Percentiles rank a stretch among this genome's conserved stretches.
Conservation (phyloP, 148 eudicot genomes). For the Rhododendron ovatum region DNA sequence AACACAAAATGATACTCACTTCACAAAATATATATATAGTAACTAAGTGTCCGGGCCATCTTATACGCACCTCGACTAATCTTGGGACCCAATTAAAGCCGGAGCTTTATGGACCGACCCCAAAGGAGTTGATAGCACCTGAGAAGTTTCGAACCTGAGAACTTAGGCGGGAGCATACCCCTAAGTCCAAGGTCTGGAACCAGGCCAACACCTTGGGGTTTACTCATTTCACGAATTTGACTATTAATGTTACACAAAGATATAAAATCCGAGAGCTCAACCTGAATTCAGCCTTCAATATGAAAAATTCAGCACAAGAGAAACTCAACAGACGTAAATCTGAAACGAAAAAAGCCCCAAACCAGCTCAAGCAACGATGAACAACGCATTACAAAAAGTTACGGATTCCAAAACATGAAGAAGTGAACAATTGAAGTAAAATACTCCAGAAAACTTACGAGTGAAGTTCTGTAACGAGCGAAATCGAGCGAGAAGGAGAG, state of each 20-base stretch:
- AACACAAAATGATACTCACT: background rate
- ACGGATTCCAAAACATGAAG: background rate
- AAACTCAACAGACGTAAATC: background rate
- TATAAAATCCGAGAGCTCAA: background rate
- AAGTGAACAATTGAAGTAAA: background rate
- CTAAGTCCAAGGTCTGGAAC: too few relatives aligned
- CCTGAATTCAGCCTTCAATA: background rate
- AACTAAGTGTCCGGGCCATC: too few relatives aligned
- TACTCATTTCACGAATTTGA: background rate
- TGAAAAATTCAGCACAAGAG: background rate
- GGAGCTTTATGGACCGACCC: too few relatives aligned
- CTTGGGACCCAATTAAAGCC: too few relatives aligned
- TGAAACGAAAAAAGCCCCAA: constrained; percentile 1
- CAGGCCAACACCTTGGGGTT: too few relatives aligned
- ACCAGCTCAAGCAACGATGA: background rate
- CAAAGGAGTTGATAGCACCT: too few relatives aligned
- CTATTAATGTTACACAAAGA: background rate
- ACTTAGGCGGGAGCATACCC: too few relatives aligned
- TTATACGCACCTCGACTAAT: too few relatives aligned
- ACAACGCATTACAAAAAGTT: background rate
- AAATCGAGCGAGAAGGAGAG: background rate
- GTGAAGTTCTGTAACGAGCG: background rate
- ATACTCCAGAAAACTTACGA: background rate
- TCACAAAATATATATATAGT: background rate
- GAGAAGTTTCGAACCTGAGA: too few relatives aligned